Conservation (phyloP, 148 eudicot species). For the Chenopodium suecicum region DNA sequence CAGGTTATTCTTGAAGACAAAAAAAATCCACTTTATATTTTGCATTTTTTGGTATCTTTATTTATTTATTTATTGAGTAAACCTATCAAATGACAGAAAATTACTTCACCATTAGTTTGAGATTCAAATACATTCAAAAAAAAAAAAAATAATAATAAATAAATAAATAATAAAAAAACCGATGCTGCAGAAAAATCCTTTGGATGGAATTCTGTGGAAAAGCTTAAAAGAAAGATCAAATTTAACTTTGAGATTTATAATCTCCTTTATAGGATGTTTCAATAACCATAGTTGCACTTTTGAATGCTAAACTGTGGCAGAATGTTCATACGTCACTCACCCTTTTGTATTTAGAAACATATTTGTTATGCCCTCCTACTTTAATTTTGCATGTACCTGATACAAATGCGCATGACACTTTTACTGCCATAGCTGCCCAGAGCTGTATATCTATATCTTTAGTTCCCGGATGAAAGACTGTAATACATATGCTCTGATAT, state of each 20-base stretch:
- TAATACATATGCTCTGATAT: conserved; percentile 6
- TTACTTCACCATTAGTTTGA: not conserved
- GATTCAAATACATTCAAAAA: not conserved
- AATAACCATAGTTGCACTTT: not conserved
- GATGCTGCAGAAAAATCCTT: not conserved
- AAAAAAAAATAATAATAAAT: no score
- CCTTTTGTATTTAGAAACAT: not conserved
- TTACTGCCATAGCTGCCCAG: not conserved
- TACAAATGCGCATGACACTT: not conserved
- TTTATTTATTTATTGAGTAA: no score
- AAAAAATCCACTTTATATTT: no score
- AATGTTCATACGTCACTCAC: not conserved
- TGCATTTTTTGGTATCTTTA: no score
- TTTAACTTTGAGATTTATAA: not conserved
- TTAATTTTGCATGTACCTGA: not conserved
- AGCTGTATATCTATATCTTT: not conserved
- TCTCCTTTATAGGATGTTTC: not conserved
- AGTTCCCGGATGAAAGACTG: not conserved
- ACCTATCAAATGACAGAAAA: no score
- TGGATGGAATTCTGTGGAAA: not conserved
- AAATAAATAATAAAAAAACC: no score
- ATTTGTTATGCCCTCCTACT: not conserved
- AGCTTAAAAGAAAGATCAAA: no score
- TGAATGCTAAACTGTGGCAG: not conserved
- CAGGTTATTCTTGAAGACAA: not conserved